Evolutionary conservation across 371 early-diverging fungal species (phyloP), one percentile per base, ranked within the genome.

Genomic region (Capillidium heterosporum): DNA sequence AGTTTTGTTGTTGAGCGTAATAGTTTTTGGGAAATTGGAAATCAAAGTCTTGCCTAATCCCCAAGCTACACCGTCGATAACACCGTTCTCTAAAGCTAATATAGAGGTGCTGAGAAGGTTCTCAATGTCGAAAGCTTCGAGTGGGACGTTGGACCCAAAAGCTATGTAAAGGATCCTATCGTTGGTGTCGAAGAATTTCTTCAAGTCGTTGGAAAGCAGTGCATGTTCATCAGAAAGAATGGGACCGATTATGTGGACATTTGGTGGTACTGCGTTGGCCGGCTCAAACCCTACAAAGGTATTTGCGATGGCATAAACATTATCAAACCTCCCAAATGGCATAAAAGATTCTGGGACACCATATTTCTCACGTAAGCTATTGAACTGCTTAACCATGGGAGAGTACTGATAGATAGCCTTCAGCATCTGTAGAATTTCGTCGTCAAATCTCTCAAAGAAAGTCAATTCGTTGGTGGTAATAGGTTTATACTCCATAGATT

Each of bases 41-140:
- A 5, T 8, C 5, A 26, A 7, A 21, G 51, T 50, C 28, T 50
- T 28, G 10, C 58, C 47, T 40, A 29, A 42, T 28, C 49, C 58
- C 58, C 58, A 58, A 19, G 49, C 39, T 4, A 49, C 28, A 15
- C 58, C 58, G 29, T 58, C 58, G 21, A 49, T 32, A 21, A 42
- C 7, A 27, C 39, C 35, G 2, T 48, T 35, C 15, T 58, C 51
- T 15, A 49, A 8, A 11, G 19, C 11, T 21, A 11, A 11, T 27
- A 15, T 48, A 21, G 19, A 10, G 13, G 15, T 23, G 19, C 19
- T 27, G 27, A 23, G 19, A 11, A 48, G 10, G 24, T 15, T 21
- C 10, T 48, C 19, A 23, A 48, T 19, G 19, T 48, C 48, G 10
- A 15, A 15, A 1, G 11, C 19, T 10, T 13, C 13, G 10, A 48